A percentile compares a stretch with the other conserved stretches of the same genome.
Evolutionary conservation across 495 filamentous ascomycete species (phyloP).

Genomic region (Tirmania nivea): DNA sequence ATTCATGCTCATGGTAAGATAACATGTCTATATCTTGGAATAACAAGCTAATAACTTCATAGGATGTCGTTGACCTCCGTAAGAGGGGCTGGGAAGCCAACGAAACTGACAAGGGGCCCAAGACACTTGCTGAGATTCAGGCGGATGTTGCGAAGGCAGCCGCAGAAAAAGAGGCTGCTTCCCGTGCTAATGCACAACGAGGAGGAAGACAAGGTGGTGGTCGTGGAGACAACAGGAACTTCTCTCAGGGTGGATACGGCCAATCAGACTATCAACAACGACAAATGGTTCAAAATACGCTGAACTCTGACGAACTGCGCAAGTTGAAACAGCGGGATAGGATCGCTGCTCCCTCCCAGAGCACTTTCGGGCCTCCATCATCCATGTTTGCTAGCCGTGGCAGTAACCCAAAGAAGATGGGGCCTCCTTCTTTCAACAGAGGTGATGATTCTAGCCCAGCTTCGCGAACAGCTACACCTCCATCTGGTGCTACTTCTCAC

Average conservation of each 20-base stretch:
- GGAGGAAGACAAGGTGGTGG: constrained; percentile 44
- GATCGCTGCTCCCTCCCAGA: constrained; percentile 33
- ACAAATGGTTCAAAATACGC: constrained; percentile 37
- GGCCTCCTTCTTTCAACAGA: constrained; percentile 41
- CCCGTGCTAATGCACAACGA: constrained; percentile 33
- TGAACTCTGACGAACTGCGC: constrained; percentile 74
- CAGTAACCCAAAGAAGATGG: constrained; percentile 58
- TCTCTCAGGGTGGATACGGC: constrained; percentile 39
- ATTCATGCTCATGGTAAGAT: constrained; percentile 76
- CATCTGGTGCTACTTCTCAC: constrained; percentile 43
- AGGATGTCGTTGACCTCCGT: constrained; percentile 74
- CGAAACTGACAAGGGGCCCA: constrained; percentile 77
- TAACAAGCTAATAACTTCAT: not conserved
- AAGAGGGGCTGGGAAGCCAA: constrained; percentile 56
- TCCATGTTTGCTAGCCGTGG: constrained; percentile 46
- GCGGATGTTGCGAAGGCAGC: constrained; percentile 58
- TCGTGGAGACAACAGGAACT: constrained; percentile 68
- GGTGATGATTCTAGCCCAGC: constrained; percentile 62
- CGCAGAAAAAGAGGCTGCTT: constrained; percentile 44
- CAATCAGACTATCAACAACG: constrained; percentile 25
- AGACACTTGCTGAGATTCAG: constrained; percentile 81
- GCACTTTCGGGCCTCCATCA: constrained; percentile 42
- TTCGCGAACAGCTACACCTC: constrained; percentile 69
- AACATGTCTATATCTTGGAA: not conserved
- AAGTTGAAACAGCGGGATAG: constrained; percentile 29